Base-by-base conservation (phyloP, 2,329 filamentous ascomycete genomes). In the Colletotrichum agaves region DNA sequence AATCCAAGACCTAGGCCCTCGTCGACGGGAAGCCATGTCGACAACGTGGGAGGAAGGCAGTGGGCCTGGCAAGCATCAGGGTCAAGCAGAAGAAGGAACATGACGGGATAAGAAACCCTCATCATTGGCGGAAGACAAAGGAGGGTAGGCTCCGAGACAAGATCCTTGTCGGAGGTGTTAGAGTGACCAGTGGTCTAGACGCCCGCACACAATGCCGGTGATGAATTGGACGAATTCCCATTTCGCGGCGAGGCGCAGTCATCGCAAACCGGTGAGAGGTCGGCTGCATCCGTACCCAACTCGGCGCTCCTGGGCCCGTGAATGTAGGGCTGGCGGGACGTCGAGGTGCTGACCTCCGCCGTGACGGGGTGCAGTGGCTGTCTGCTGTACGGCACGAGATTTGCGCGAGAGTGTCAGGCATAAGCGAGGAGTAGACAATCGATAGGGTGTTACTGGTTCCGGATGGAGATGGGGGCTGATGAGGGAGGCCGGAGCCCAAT, bases 271-370 rank as follows among this genome's bases (percentile, higher is more conserved):
- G 63, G 44, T 59, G 47, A 55, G 33, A 53, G 52, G 61, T 19
- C 63, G 52, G 63, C 67, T 69, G 63, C 59, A 63, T 63, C 67
- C 43, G 63, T 69, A 69, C 67, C 67, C 52, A 69, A 69, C 33
- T 47, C 55, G 39, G 53, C 23, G 52, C 49, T 60, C 61, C 62
- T 49, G 57, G 49, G 23, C 33, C 52, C 62, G 61, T 12, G 56
- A 66, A 53, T 59, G 33, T 12, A 27, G 49, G 19, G 31, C 21
- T 61, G 49, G 35, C 56, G 41, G 31, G 64, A 47, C 46, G 12
- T 33, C 39, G 65, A 53, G 27, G 37, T 37, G 55, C 33, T 68
- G 47, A 59, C 46, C 55, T 65, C 65, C 44, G 65, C 41, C 15
- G 23, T 19, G 21, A 17, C 43, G 13, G 37, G n/a, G 44, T 57